phyloP scores from a whole-genome alignment of 116 monocot genomes.

The Zostera marina region DNA sequence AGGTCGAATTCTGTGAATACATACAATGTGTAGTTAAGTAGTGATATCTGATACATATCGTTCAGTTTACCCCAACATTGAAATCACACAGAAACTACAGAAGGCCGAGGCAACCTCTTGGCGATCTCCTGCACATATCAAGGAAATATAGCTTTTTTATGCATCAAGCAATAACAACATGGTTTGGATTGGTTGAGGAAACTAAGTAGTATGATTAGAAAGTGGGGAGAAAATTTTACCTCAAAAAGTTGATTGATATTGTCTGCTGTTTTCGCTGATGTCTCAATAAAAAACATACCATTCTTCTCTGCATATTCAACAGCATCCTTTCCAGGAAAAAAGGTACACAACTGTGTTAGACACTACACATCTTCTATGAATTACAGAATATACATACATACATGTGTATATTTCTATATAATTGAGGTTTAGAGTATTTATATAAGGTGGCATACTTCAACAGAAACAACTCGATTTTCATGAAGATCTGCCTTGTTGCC shows the following conservation, averaged over 20 bases:
- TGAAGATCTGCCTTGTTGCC: conserved; percentile 97
- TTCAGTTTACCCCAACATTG: not conserved
- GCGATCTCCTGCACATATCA: conserved; percentile 12
- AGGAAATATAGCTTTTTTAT: not conserved
- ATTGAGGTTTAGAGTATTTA: not conserved
- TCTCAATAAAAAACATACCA: conserved; percentile 96
- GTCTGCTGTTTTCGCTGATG: conserved; percentile 94
- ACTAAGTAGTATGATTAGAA: not conserved
- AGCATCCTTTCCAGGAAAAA: conserved; percentile 44
- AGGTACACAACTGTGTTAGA: not conserved
- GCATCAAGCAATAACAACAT: not conserved
- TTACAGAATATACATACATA: too few relatives aligned
- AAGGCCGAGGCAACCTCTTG: conserved; percentile 10
- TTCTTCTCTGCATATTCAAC: conserved; percentile 86
- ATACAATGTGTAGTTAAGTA: too few relatives aligned
- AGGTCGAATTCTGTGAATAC: too few relatives aligned
- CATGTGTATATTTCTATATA: not conserved
- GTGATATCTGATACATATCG: not conserved
- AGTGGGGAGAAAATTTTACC: conserved; percentile 17
- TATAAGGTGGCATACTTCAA: conserved; percentile 26
- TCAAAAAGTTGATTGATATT: conserved; percentile 97
- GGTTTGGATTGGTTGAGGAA: not conserved
- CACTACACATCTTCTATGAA: not conserved
- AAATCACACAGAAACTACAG: conserved; percentile 2
- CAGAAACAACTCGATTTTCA: conserved; percentile 62